Percentiles rank a stretch among this genome's conserved stretches.
These are phyloP conservation scores for Bacterosira constricta DNA, from an alignment of 108 stramenopile genomes.

Conservation along the genomic window DNA sequence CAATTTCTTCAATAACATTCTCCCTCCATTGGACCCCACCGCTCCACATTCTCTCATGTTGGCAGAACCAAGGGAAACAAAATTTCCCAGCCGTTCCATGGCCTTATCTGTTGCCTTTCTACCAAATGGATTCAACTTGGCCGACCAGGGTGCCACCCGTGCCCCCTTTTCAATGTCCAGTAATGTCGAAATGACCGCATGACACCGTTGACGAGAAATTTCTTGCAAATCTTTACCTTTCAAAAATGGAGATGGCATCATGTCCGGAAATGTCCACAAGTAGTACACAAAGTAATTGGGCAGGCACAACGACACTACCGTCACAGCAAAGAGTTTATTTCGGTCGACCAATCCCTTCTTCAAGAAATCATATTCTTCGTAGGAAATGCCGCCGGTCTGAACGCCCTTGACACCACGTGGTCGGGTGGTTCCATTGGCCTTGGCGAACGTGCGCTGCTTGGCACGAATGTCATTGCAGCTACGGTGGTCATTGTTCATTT, in stretches of 20 bases:
- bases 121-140: conserved; percentile 86
- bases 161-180: conserved; percentile 68
- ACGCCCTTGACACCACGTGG: conserved; percentile 41
- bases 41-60: conserved; percentile 18
- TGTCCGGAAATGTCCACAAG: conserved; percentile 79
- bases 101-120: conserved; percentile 42
- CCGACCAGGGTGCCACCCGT: conserved; percentile 56
- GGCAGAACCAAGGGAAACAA: conserved; percentile 13
- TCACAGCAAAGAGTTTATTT: conserved; percentile 67
- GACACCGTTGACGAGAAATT: conserved; percentile 65
- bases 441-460: conserved; percentile 55
- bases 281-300: conserved; percentile 79
- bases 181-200: conserved; percentile 71
- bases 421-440: background rate
- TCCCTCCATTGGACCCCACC: conserved; percentile 43
- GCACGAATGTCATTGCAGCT: conserved; percentile 74
- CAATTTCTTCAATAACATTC: conserved; percentile 42
- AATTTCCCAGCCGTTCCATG: conserved; percentile 42
- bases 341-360: conserved; percentile 77
- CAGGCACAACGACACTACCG: conserved; percentile 65
- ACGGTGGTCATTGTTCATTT: conserved; percentile 68
- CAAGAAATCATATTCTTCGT: conserved; percentile 77
- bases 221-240: conserved; percentile 51
- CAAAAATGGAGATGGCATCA: conserved; percentile 77
- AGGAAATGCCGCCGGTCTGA: conserved; percentile 32